Percentiles rank a stretch among this genome's conserved stretches.
Evolutionary conservation across 768 basidiomycete species (phyloP).

Genomic region (Filobasidium floriforme): DNA sequence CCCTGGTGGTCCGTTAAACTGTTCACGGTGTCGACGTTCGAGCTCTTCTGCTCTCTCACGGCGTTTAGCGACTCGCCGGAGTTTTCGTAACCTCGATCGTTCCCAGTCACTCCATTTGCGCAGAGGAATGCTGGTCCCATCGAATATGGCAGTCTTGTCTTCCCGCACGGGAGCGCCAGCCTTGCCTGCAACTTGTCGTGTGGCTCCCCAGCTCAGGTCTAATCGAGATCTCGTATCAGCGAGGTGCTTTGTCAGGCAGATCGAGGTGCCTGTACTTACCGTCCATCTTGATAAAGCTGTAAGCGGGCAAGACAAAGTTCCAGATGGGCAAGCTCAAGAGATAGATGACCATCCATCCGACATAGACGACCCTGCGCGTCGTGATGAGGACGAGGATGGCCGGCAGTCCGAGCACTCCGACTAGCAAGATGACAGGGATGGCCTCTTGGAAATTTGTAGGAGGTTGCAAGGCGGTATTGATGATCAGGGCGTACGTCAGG

Average conservation of each 20-base stretch:
- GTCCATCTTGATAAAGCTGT: constrained; percentile 99
- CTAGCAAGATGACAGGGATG: constrained; percentile 81
- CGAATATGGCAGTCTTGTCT: constrained; percentile 51
- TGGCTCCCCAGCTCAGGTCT: constrained; percentile 99
- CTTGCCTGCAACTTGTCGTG: constrained; percentile 93
- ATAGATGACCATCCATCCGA: constrained; percentile 97
- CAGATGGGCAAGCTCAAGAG: constrained; percentile 85
- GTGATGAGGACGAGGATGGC: constrained; percentile 87
- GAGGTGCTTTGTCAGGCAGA: neutral
- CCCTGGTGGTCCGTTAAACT: constrained; percentile 1
- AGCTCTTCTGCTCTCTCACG: constrained; percentile 48
- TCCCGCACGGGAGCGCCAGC: constrained; percentile 51
- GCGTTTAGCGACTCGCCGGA: constrained; percentile 70
- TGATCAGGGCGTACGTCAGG: constrained; percentile 80
- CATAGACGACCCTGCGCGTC: constrained; percentile 87
- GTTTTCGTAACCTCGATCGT: constrained; percentile 80
- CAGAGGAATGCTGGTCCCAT: constrained; percentile 66
- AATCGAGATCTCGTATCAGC: neutral
- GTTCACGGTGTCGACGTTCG: constrained; percentile 60
- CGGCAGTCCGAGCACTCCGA: constrained; percentile 86
- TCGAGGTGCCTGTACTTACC: neutral
- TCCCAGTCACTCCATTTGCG: constrained; percentile 99
- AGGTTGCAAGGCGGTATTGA: constrained; percentile 68
- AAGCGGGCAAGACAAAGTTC: constrained; percentile 89
- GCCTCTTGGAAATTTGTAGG: constrained; percentile 82